Percentiles rank a stretch among this genome's conserved stretches.
Evolutionary conservation across 2,329 filamentous ascomycete genomes (phyloP).

Genomic region (Colletotrichum sp.): DNA sequence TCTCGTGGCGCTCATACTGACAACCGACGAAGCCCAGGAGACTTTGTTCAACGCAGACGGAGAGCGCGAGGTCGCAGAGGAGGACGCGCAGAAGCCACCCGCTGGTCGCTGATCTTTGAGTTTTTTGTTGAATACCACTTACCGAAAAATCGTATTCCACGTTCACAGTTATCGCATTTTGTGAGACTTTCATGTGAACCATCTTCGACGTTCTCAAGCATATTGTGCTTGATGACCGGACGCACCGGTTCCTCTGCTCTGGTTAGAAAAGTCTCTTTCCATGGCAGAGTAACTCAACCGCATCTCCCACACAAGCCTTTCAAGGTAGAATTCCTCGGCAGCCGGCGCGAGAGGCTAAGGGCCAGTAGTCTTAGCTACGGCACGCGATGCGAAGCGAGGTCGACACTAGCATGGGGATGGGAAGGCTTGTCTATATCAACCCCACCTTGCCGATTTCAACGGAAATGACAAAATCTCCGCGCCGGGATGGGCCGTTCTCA

Average conservation of each 20-base stretch:
- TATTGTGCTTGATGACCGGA: neutral
- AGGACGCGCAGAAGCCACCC: constrained; percentile 51
- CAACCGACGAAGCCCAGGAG: constrained; percentile 60
- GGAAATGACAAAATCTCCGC: neutral
- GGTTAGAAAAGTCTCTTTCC: neutral
- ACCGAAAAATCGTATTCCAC: neutral
- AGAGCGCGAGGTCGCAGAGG: constrained; percentile 39
- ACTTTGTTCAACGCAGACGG: constrained; percentile 58
- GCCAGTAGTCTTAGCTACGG: neutral
- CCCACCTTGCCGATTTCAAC: neutral
- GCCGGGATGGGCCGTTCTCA: neutral
- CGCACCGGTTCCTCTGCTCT: neutral
- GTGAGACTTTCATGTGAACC: neutral
- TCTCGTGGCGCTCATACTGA: constrained; percentile 13
- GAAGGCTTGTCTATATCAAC: neutral
- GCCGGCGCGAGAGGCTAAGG: neutral
- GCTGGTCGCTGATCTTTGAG: neutral
- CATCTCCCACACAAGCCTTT: neutral
- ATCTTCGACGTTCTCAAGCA: neutral
- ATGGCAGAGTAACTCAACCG: neutral
- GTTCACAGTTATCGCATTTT: neutral
- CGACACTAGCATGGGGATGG: neutral
- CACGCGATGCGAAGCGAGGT: neutral
- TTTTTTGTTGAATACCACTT: neutral
- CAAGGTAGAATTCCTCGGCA: neutral